A percentile compares a stretch with the other conserved stretches of the same genome.
These are phyloP conservation scores for Psidium guajava DNA, from an alignment of 345 rosid species.

Conservation along the genomic window DNA sequence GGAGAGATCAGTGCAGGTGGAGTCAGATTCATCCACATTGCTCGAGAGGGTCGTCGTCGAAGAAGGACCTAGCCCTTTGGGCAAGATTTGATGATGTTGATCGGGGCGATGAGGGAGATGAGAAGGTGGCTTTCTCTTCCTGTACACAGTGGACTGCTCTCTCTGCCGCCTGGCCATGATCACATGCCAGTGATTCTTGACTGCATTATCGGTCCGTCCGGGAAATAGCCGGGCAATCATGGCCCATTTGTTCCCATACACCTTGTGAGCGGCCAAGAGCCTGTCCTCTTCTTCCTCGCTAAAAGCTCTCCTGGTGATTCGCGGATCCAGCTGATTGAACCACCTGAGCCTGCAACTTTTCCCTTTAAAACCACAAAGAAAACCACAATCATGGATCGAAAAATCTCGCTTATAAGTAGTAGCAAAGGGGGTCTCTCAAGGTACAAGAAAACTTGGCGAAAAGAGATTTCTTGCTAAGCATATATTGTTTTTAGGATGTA, in stretches of 20 bases:
- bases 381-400: background rate
- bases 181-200: slow-evolving; percentile 16
- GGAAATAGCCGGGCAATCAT: slow-evolving; percentile 12
- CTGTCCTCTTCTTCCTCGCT: slow-evolving; percentile 34
- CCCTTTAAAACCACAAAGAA: slow-evolving; percentile 9
- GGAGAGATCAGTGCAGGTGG: slow-evolving; percentile 7
- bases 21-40: slow-evolving; percentile 7
- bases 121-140: background rate
- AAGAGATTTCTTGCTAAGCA: background rate
- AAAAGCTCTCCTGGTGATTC: slow-evolving; percentile 29
- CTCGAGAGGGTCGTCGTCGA: background rate
- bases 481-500: background rate
- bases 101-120: background rate
- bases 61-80: background rate
- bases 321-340: slow-evolving; percentile 43
- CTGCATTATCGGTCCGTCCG: slow-evolving; percentile 15
- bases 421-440: background rate
- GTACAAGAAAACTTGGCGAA: background rate
- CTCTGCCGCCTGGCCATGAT: slow-evolving; percentile 9
- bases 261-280: slow-evolving; percentile 23
- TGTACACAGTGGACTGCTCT: slow-evolving; percentile 1
- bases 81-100: background rate
- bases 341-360: slow-evolving; percentile 43
- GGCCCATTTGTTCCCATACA: slow-evolving; percentile 42
- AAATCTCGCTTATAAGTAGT: background rate